Conservation (phyloP, 2,329 filamentous ascomycete species). For the Fusarium secorum region DNA sequence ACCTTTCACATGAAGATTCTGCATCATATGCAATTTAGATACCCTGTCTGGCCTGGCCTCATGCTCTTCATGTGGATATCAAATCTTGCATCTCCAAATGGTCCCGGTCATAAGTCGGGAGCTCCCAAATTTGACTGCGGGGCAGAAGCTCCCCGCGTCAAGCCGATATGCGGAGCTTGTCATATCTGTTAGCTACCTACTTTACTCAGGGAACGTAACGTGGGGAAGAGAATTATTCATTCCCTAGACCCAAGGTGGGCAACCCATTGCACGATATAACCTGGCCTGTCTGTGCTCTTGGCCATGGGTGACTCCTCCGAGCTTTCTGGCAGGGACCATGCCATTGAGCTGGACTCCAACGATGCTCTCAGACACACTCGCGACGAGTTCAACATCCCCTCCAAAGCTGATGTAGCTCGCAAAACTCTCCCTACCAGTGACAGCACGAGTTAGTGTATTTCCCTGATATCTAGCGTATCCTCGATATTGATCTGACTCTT, state of each 20-base stretch:
- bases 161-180: constrained; percentile 29
- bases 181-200: neutral
- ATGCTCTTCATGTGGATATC: constrained; percentile 16
- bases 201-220: neutral
- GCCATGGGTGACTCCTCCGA: constrained; percentile 29
- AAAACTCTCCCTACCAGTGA: constrained; percentile 35
- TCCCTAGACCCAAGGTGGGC: neutral
- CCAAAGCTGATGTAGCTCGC: constrained; percentile 42
- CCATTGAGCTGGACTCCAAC: constrained; percentile 57
- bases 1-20: neutral
- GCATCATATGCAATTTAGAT: neutral
- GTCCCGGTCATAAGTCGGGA: constrained; percentile 23
- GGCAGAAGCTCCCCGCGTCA: constrained; percentile 30
- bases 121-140: constrained; percentile 21
- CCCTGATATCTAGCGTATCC: neutral
- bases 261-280: constrained; percentile 9
- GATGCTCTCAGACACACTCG: constrained; percentile 65
- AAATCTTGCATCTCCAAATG: constrained; percentile 12
- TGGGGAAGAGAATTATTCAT: constrained; percentile 1
- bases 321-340: constrained; percentile 20
- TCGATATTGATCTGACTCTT: neutral
- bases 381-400: constrained; percentile 76
- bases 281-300: neutral
- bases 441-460: constrained; percentile 7
- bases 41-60: neutral